Evolutionary conservation across 2,329 filamentous ascomycete species (phyloP).

Genomic region (Piedraia hortae): DNA sequence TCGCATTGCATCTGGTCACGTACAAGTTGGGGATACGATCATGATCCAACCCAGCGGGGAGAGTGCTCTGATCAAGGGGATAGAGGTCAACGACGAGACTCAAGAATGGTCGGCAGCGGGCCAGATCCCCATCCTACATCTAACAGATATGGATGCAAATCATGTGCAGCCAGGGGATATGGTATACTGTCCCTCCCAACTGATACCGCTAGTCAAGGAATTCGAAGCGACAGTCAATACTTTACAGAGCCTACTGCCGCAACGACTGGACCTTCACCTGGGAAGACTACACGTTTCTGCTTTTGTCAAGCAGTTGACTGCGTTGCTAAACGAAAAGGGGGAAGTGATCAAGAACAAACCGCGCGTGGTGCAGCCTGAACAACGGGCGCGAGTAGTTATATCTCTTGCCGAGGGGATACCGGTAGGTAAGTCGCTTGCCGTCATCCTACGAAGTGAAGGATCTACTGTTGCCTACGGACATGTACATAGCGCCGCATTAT

Average conservation of each 20-base stretch:
- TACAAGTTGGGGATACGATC: slow-evolving; percentile 63
- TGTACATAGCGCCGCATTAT: too few relatives aligned
- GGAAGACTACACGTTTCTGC: slow-evolving; percentile 59
- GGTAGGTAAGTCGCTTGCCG: slow-evolving; percentile 48
- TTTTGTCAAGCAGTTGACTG: slow-evolving; percentile 41
- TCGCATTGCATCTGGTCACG: slow-evolving; percentile 53
- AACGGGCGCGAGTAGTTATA: slow-evolving; percentile 42
- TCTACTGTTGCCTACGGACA: slow-evolving; percentile 2
- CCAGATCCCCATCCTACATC: slow-evolving; percentile 61
- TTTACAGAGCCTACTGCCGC: slow-evolving; percentile 71
- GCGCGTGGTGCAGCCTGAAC: slow-evolving; percentile 53
- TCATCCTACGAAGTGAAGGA: slow-evolving; percentile 40
- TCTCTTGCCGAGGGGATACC: slow-evolving; percentile 40
- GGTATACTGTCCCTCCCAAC: slow-evolving; percentile 34
- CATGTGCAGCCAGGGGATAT: slow-evolving; percentile 61
- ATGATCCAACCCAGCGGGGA: slow-evolving; percentile 59
- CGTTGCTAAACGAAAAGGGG: slow-evolving; percentile 47
- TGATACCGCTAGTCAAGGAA: slow-evolving; percentile 40
- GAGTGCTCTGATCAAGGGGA: slow-evolving; percentile 50
- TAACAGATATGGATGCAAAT: slow-evolving; percentile 52
- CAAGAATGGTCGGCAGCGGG: slow-evolving; percentile 81
- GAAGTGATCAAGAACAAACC: slow-evolving; percentile 58
- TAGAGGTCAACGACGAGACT: slow-evolving; percentile 46
- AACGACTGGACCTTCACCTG: slow-evolving; percentile 67
- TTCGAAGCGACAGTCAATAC: slow-evolving; percentile 69